Conservation (phyloP, 768 basidiomycete species). For the Naganishia antarctica region DNA sequence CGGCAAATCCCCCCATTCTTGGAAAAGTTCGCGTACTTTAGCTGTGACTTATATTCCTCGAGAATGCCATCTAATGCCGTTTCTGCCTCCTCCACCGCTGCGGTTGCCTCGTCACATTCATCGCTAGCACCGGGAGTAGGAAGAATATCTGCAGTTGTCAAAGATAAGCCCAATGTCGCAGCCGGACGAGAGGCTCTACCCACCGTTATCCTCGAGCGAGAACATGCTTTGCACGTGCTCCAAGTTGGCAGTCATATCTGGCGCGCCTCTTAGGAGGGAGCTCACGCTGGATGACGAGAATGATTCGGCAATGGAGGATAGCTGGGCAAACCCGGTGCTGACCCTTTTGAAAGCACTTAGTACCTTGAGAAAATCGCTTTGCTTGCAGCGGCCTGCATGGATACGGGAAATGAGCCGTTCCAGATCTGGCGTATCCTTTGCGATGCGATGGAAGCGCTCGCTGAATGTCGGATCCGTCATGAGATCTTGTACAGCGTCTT, state of each 20-base stretch:
- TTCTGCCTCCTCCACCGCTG: conserved; percentile 68
- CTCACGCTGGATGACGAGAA: conserved; percentile 75
- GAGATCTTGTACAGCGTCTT: conserved; percentile 91
- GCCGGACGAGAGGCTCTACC: too few relatives aligned
- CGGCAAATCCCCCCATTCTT: too few relatives aligned
- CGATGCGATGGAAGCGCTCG: conserved; percentile 65
- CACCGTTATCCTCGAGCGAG: conserved; percentile 48
- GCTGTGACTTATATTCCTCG: conserved; percentile 61
- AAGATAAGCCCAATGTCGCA: too few relatives aligned
- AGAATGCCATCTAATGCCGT: conserved; percentile 64
- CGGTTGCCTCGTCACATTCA: conserved; percentile 70
- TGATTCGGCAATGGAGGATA: conserved; percentile 62
- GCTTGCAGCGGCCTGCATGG: conserved; percentile 83
- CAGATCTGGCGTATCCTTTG: conserved; percentile 80
- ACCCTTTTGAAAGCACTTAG: conserved; percentile 76
- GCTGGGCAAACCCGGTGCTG: conserved; percentile 60
- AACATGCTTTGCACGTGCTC: conserved; percentile 71
- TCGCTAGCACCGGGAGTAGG: conserved; percentile 82
- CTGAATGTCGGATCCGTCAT: conserved; percentile 74
- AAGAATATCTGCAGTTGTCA: conserved; percentile 56
- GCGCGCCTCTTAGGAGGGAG: conserved; percentile 70
- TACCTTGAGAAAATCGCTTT: conserved; percentile 81
- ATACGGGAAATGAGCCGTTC: conserved; percentile 92
- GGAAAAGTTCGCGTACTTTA: conserved; percentile 55
- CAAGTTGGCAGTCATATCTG: conserved; percentile 69